phyloP scores from a whole-genome alignment of 768 basidiomycete genomes.

The Gelatoporia subvermispora region DNA sequence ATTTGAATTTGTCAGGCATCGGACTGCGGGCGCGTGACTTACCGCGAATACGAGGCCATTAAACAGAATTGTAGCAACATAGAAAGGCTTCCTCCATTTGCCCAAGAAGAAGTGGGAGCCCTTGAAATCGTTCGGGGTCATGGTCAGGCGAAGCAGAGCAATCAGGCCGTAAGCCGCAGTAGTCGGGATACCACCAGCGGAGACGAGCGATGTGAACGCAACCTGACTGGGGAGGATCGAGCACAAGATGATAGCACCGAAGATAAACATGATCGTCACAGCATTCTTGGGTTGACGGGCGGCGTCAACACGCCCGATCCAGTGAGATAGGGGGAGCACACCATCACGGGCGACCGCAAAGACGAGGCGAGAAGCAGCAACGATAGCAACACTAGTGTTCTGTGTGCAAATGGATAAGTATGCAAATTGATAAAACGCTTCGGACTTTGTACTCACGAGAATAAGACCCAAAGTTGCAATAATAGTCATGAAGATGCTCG shows the following conservation, averaged over 20 bases:
- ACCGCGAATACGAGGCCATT: slow-evolving; percentile 73
- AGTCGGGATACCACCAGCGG: slow-evolving; percentile 80
- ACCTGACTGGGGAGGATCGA: slow-evolving; percentile 87
- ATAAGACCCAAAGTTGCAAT: slow-evolving; percentile 83
- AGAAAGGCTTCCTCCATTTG: slow-evolving; percentile 60
- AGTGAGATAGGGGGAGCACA: slow-evolving; percentile 75
- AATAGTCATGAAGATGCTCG: slow-evolving; percentile 82
- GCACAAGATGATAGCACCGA: slow-evolving; percentile 72
- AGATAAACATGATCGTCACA: slow-evolving; percentile 81
- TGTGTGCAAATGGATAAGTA: slow-evolving; percentile 21
- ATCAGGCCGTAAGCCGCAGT: slow-evolving; percentile 88
- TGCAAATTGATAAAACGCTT: neutral
- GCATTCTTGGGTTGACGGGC: slow-evolving; percentile 79
- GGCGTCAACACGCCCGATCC: slow-evolving; percentile 74
- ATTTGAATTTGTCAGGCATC: neutral
- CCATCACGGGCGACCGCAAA: slow-evolving; percentile 96
- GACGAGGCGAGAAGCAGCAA: slow-evolving; percentile 83
- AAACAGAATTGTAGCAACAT: slow-evolving; percentile 61
- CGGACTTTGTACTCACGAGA: slow-evolving; percentile 45
- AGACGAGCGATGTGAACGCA: slow-evolving; percentile 87
- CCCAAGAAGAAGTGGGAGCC: slow-evolving; percentile 72
- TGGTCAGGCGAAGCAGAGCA: slow-evolving; percentile 65
- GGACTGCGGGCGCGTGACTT: slow-evolving; percentile 18
- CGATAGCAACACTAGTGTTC: slow-evolving; percentile 86
- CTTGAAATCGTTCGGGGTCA: slow-evolving; percentile 74